These are phyloP conservation scores for Didymella lethalis DNA, from an alignment of 2,329 filamentous ascomycete species.

Conservation along the genomic window DNA sequence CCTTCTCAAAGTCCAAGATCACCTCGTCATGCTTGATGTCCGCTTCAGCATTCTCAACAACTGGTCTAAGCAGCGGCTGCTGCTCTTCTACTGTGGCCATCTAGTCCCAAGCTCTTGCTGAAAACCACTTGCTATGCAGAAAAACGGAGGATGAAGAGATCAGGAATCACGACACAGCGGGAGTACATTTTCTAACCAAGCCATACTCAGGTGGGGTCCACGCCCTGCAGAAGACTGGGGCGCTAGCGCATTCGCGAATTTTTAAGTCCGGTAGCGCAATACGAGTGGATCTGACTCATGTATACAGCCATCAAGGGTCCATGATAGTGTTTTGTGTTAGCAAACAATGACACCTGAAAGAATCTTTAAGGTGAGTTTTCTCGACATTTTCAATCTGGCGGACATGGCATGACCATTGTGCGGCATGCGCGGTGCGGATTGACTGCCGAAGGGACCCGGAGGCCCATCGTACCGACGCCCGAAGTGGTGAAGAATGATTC, in stretches of 20 bases:
- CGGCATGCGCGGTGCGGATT: not conserved
- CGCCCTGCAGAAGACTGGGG: conserved; percentile 17
- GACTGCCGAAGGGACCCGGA: conserved; percentile 10
- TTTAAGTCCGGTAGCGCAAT: conserved; percentile 19
- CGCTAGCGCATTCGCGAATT: conserved; percentile 20
- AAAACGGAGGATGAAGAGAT: not conserved
- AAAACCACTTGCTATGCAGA: not conserved
- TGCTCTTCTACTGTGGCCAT: conserved; percentile 40
- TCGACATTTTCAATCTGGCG: not conserved
- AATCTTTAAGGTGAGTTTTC: not conserved
- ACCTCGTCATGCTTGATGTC: conserved; percentile 30
- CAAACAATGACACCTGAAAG: not conserved
- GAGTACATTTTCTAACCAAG: conserved; percentile 20
- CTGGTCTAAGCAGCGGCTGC: conserved; percentile 40
- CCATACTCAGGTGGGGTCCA: conserved; percentile 20
- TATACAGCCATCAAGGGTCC: not conserved
- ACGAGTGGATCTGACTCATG: conserved; percentile 19
- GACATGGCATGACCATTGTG: not conserved
- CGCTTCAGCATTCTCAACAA: conserved; percentile 29
- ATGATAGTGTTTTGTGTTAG: not conserved
- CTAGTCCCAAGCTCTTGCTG: conserved; percentile 4
- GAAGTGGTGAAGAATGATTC: not conserved
- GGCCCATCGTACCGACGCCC: conserved; percentile 5
- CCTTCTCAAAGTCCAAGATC: conserved; percentile 41
- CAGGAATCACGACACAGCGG: conserved; percentile 6